Evolutionary conservation across 2,329 filamentous ascomycete genomes (phyloP), one percentile per base, ranked within the genome.

Genomic region (Ampelomyces quisqualis): DNA sequence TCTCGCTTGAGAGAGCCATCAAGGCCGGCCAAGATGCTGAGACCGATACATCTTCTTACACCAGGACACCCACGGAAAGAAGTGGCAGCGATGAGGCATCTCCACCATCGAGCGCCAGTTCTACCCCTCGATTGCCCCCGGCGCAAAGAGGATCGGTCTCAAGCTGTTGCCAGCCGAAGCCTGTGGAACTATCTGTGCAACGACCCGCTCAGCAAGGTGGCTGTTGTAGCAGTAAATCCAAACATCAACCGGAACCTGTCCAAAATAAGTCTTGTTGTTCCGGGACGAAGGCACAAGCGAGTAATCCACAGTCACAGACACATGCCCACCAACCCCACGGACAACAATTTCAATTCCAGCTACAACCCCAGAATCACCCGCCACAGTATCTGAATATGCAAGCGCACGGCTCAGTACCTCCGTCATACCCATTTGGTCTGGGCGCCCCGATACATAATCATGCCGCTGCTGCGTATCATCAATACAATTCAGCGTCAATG

Each of bases 391-490:
- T 52, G 13, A 53, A 45, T 40, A 48, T 57, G 17, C 49, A 47
- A 27, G 26, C 56, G 35, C 47, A 53, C 36, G 35, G 39, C 13
- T 26, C 53, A 39, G 39, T 38, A 20, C 36, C 43, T 38, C 20
- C 51, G 8, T 30, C 46, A 5, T 43, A 55, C 17, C 60, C 62
- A 4, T 64, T 55, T 15, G 57, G 54, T 15, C 60, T 67, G 26
- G 56, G 58, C 29, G 57, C 58, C 7, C 60, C 64, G 0, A 66
- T 67, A 17, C 67, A 66, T 32, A 65, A 64, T 13, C 62, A 67
- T 31, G 53, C 57, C 28, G 60, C 61, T 6, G 54, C 55, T 11
- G 52, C 49, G 2, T 65, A 62, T 21, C 59, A 63, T 22, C 58
- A 45, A 58, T 61, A 62, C 57, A 51, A 45, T 43, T 50, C 43